Percentiles rank a stretch among this genome's conserved stretches.
Conservation (phyloP, 257 asterid genomes). For the Solanum paucissectum region DNA sequence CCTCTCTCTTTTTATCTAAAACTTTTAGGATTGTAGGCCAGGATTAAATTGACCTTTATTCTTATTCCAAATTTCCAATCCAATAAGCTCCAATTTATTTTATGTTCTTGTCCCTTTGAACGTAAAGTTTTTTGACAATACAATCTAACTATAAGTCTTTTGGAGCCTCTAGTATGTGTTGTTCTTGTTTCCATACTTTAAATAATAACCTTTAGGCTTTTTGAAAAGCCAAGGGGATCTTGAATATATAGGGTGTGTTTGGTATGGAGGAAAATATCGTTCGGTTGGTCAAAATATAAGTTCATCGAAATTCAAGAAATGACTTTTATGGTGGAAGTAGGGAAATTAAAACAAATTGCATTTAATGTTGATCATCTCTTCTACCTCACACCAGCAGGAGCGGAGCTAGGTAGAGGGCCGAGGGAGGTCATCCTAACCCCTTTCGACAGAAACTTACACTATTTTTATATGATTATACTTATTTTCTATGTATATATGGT, state of each 20-base stretch:
- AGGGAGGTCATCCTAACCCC: background rate
- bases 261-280: background rate
- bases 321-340: background rate
- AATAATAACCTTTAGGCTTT: background rate
- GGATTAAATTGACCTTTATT: conserved; percentile 2
- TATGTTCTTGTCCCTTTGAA: conserved; percentile 16
- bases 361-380: background rate
- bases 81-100: conserved; percentile 11
- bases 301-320: background rate
- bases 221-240: background rate
- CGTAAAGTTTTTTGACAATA: background rate
- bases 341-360: background rate
- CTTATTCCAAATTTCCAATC: conserved; percentile 8
- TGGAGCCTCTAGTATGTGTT: conserved; percentile 1
- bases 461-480: background rate
- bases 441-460: background rate
- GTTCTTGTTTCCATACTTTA: background rate
- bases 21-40: conserved; percentile 1
- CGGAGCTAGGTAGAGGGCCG: background rate
- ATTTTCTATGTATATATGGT: background rate
- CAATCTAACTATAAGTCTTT: conserved; percentile 1
- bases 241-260: background rate
- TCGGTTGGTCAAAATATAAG: background rate
- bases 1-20: background rate
- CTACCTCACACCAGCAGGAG: background rate